These are phyloP conservation scores for Hanseniaspora singularis DNA, from an alignment of 805 yeast genomes.

Conservation along the genomic window DNA sequence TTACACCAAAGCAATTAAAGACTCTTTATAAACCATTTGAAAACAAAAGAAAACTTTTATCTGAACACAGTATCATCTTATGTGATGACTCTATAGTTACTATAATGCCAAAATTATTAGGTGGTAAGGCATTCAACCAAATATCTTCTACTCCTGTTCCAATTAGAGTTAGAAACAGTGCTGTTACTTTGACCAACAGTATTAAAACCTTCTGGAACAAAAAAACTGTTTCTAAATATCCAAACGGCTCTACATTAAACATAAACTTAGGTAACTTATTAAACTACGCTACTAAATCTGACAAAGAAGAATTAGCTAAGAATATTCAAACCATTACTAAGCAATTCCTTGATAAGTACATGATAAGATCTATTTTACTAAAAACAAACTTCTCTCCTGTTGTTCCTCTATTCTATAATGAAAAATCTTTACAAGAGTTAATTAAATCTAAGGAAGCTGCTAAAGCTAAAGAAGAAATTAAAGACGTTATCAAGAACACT, in stretches of 20 bases:
- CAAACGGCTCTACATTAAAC: slow-evolving; percentile 58
- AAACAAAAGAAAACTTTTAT: slow-evolving; percentile 61
- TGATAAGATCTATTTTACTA: slow-evolving; percentile 47
- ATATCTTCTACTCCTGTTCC: slow-evolving; percentile 58
- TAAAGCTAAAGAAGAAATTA: slow-evolving; percentile 20
- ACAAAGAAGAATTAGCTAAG: slow-evolving; percentile 40
- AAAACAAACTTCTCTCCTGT: slow-evolving; percentile 68
- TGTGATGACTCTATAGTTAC: slow-evolving; percentile 76
- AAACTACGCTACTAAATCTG: slow-evolving; percentile 28
- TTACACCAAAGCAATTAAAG: slow-evolving; percentile 64
- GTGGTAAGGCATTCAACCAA: slow-evolving; percentile 70
- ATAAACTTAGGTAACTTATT: slow-evolving; percentile 51
- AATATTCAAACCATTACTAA: slow-evolving; percentile 48
- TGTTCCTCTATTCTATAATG: slow-evolving; percentile 67
- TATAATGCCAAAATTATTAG: slow-evolving; percentile 69
- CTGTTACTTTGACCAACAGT: slow-evolving; percentile 44
- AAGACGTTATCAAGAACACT: slow-evolving; percentile 20
- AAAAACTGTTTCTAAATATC: slow-evolving; percentile 52
- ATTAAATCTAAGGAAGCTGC: slow-evolving; percentile 23
- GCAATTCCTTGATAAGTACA: slow-evolving; percentile 32
- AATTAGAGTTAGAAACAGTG: slow-evolving; percentile 41
- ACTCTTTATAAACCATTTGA: slow-evolving; percentile 82
- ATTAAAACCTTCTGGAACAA: slow-evolving; percentile 42
- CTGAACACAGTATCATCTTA: slow-evolving; percentile 62
- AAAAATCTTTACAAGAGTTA: slow-evolving; percentile 30